Conservation (phyloP, 805 yeast genomes). For the Blastobotrys parvus region DNA sequence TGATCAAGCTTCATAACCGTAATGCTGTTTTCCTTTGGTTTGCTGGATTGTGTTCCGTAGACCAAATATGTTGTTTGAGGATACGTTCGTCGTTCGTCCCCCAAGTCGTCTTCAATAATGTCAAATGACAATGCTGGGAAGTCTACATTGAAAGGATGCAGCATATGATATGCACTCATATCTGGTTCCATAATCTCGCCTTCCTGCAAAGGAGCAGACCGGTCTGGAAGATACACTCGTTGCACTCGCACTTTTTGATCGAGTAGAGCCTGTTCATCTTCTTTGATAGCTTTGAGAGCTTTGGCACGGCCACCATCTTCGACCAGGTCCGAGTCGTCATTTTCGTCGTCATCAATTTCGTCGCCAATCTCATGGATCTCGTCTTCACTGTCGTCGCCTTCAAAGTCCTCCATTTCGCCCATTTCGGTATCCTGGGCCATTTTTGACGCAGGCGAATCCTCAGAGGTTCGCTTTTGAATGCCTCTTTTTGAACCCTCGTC, state of each 20-base stretch:
- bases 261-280: constrained; percentile 18
- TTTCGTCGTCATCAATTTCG: constrained; percentile 83
- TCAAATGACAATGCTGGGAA: constrained; percentile 97
- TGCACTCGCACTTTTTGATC: constrained; percentile 5
- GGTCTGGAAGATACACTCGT: constrained; percentile 72
- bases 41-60: constrained; percentile 90
- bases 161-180: constrained; percentile 92
- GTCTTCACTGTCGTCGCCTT: constrained; percentile 67
- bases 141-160: constrained; percentile 85
- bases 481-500: constrained; percentile 24
- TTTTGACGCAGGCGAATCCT: constrained; percentile 31
- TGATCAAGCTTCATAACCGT: constrained; percentile 76
- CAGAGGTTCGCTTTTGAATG: constrained; percentile 32
- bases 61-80: constrained; percentile 83
- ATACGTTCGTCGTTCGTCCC: constrained; percentile 78
- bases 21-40: constrained; percentile 80
- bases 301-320: constrained; percentile 29
- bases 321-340: constrained; percentile 54
- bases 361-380: constrained; percentile 60
- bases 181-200: constrained; percentile 96
- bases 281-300: constrained; percentile 15
- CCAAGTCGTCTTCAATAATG: constrained; percentile 75
- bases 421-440: constrained; percentile 9
- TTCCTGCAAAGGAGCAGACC: constrained; percentile 83
- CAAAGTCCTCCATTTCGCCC: constrained; percentile 45